Evolutionary conservation across 2,329 filamentous ascomycete genomes (phyloP), one percentile per base, ranked within the genome.

Genomic region (Xylariaceae sp.): DNA sequence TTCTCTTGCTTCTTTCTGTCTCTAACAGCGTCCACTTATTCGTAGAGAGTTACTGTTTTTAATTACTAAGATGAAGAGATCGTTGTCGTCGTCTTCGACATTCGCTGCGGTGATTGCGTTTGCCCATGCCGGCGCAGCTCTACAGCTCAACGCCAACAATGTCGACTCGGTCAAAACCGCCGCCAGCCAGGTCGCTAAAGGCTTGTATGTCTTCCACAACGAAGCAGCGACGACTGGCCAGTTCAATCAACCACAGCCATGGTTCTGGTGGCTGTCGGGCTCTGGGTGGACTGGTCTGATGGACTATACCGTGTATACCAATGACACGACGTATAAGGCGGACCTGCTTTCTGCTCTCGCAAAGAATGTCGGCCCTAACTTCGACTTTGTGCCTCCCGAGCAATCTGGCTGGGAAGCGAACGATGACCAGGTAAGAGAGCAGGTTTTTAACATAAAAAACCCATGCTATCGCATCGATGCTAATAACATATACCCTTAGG

Each of bases 381-480:
- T 72, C 34, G 73, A 84, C 65, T 85, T 78, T 70, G 76, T 82
- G 76, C 82, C 82, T 0, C 58, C 63, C 2, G 81, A 81, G 65
- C 72, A 74, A 56, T 76, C 78, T 2, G 72, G 70, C 3, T 70
- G 68, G 2, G 67, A 79, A 34, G 82, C 82, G 45, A 87, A 87
- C 65, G 84, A 87, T 61, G 84, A 87, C 60, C 84, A 87, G 71
- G 79, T 78, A 58, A 53, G 58, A 31, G 7, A n/a, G n/a, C n/a
- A n/a, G n/a, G n/a, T n/a, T n/a, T n/a, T n/a, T n/a, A n/a, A n/a
- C n/a, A n/a, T n/a, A n/a, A n/a, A n/a, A n/a, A n/a, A n/a, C n/a
- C n/a, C n/a, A n/a, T n/a, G n/a, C n/a, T n/a, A n/a, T n/a, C n/a
- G n/a, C n/a, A n/a, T n/a, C n/a, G n/a, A n/a, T n/a, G n/a, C n/a